Conservation (phyloP, 176 grass and related monocot species). For the Calamus simplicifolius region DNA sequence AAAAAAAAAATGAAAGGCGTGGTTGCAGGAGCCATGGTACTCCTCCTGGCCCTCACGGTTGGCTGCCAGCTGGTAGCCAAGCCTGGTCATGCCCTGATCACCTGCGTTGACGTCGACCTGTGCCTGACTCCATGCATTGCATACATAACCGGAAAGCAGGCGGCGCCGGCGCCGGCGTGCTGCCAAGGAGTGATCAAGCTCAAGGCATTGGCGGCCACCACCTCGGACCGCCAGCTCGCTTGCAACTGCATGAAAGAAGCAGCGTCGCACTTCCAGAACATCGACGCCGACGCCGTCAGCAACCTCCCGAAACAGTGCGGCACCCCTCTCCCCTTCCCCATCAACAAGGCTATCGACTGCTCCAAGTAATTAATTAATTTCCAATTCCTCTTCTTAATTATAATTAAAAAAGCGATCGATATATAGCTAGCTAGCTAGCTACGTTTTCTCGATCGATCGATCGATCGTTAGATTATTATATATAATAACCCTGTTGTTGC, state of each 20-base stretch:
- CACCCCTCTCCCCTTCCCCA: conserved; percentile 22
- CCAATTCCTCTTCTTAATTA: too few relatives aligned
- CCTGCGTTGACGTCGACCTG: conserved; percentile 15
- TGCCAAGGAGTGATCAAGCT: conserved; percentile 24
- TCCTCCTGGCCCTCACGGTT: conserved; percentile 12
- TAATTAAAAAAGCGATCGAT: too few relatives aligned
- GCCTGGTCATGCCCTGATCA: conserved; percentile 2
- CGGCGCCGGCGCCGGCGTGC: conserved; percentile 7
- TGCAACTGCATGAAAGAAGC: conserved; percentile 32
- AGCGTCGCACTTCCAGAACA: conserved; percentile 5
- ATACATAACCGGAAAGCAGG: conserved; percentile 8
- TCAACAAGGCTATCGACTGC: conserved; percentile 21
- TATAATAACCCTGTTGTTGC: too few relatives aligned
- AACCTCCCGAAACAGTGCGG: conserved; percentile 18
- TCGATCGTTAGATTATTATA: too few relatives aligned
- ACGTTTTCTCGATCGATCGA: too few relatives aligned
- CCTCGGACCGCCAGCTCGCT: conserved; percentile 9
- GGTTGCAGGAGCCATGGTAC: background rate
- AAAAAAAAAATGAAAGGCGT: conserved; percentile 11
- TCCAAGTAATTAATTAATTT: too few relatives aligned
- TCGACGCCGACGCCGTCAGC: conserved; percentile 19
- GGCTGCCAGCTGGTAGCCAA: background rate
- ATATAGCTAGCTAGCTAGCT: too few relatives aligned
- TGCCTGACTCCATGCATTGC: conserved; percentile 14
- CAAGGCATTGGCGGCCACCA: conserved; percentile 3